These are phyloP conservation scores for Neurospora sublineolata DNA, from an alignment of 495 filamentous ascomycete species.

Conservation along the genomic window DNA sequence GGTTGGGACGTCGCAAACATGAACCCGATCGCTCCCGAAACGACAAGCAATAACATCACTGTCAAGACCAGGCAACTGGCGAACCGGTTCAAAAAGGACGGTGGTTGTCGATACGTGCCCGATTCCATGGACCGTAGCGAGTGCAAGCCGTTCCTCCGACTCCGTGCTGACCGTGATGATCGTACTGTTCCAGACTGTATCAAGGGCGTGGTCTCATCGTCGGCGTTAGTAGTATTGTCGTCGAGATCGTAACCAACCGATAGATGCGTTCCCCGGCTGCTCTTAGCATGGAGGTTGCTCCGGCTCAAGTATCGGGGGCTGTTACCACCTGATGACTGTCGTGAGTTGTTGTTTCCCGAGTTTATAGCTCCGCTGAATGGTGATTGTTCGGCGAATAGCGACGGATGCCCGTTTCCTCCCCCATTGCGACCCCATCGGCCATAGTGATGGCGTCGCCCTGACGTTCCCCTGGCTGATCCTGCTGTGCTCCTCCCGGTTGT, in stretches of 20 bases:
- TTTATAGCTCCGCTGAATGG: slow-evolving; percentile 39
- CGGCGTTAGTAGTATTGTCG: slow-evolving; percentile 50
- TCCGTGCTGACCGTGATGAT: slow-evolving; percentile 48
- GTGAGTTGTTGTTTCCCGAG: slow-evolving; percentile 30
- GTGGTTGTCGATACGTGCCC: slow-evolving; percentile 50
- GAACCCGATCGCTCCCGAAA: slow-evolving; percentile 74
- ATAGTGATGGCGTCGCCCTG: slow-evolving; percentile 60
- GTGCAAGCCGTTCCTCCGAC: slow-evolving; percentile 39
- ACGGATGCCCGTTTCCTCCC: slow-evolving; percentile 53
- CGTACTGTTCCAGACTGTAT: slow-evolving; percentile 39
- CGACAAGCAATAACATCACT: slow-evolving; percentile 60
- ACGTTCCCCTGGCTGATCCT: slow-evolving; percentile 53
- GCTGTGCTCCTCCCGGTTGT: slow-evolving; percentile 41
- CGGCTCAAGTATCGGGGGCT: slow-evolving; percentile 32
- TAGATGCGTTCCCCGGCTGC: slow-evolving; percentile 16
- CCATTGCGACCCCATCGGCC: slow-evolving; percentile 55
- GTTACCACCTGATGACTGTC: slow-evolving; percentile 52
- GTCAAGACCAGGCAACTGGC: slow-evolving; percentile 69
- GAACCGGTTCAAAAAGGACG: slow-evolving; percentile 56
- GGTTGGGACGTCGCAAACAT: slow-evolving; percentile 85
- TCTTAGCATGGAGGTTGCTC: slow-evolving; percentile 12
- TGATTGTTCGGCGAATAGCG: slow-evolving; percentile 67
- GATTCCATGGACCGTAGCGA: slow-evolving; percentile 65
- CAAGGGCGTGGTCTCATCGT: slow-evolving; percentile 84
- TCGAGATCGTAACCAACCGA: slow-evolving; percentile 42